A percentile compares a stretch with the other conserved stretches of the same genome.
phyloP scores from a whole-genome alignment of 768 basidiomycete genomes.

The Boletus sensibilis region DNA sequence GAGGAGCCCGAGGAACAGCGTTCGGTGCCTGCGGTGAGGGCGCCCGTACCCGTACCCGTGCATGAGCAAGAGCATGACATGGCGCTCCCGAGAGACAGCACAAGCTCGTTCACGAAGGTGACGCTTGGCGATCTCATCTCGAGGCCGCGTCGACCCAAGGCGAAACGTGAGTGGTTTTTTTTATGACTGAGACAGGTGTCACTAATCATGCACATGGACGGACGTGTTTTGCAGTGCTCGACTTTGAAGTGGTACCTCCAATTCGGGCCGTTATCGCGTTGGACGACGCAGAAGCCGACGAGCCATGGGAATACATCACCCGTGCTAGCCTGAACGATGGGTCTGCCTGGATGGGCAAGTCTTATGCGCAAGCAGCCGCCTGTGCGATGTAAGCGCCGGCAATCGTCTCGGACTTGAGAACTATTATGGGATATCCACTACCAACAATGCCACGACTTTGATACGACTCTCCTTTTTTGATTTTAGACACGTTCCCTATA shows the following conservation, averaged over 20 bases:
- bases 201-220: neutral
- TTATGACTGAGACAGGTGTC: neutral
- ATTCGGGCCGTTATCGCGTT: constrained; percentile 33
- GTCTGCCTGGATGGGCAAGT: constrained; percentile 31
- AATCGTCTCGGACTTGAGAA: neutral
- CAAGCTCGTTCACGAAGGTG: constrained; percentile 17
- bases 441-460: constrained; percentile 4
- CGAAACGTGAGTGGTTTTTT: constrained; percentile 21
- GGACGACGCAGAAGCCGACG: constrained; percentile 30
- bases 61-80: neutral
- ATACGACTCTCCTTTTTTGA: constrained; percentile 21
- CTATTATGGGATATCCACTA: constrained; percentile 1
- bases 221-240: constrained; percentile 16
- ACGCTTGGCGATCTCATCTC: constrained; percentile 31
- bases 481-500: constrained; percentile 13
- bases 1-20: constrained; percentile 8
- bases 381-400: constrained; percentile 19
- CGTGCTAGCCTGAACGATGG: constrained; percentile 29
- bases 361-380: constrained; percentile 31
- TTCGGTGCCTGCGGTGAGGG: neutral
- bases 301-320: constrained; percentile 34
- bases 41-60: neutral
- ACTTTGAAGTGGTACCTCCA: constrained; percentile 32
- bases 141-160: constrained; percentile 21
- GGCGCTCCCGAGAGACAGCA: constrained; percentile 5